These are phyloP conservation scores for Candida sanyaensis DNA, from an alignment of 1,139 yeast species.

Conservation along the genomic window DNA sequence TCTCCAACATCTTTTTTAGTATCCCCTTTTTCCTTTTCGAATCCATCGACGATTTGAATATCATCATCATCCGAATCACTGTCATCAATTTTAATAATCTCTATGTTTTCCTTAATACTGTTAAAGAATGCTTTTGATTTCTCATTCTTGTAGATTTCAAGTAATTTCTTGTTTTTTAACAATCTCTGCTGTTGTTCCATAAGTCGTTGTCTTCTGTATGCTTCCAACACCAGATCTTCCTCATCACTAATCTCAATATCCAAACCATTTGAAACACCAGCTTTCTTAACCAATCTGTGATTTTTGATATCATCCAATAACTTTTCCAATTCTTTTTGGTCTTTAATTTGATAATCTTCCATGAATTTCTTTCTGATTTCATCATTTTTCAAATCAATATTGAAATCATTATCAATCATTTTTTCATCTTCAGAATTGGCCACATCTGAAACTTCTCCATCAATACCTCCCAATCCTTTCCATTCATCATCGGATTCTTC, in stretches of 20 bases:
- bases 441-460: slow-evolving; percentile 66
- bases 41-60: slow-evolving; percentile 4
- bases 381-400: slow-evolving; percentile 58
- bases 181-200: slow-evolving; percentile 58
- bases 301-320: slow-evolving; percentile 80
- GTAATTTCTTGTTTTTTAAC: slow-evolving; percentile 53
- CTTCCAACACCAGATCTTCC: slow-evolving; percentile 60
- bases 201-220: slow-evolving; percentile 52
- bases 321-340: slow-evolving; percentile 69
- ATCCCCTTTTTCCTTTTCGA: slow-evolving; percentile 21
- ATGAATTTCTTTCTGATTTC: slow-evolving; percentile 63
- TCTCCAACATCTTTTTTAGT: slow-evolving; percentile 25
- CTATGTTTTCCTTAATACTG: slow-evolving; percentile 56
- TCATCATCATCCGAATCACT: slow-evolving; percentile 29
- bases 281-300: slow-evolving; percentile 76
- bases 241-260: slow-evolving; percentile 71
- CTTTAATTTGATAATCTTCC: slow-evolving; percentile 69
- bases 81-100: slow-evolving; percentile 26
- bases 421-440: slow-evolving; percentile 79
- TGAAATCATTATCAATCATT: slow-evolving; percentile 76
- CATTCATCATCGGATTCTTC: slow-evolving; percentile 97
- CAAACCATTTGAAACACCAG: slow-evolving; percentile 43
- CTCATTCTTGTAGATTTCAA: slow-evolving; percentile 48
- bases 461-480: slow-evolving; percentile 86
- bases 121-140: slow-evolving; percentile 75